Percentiles rank a stretch among this genome's conserved stretches.
phyloP scores from a whole-genome alignment of 139 green algal genomes.

The Bryopsis sp. region DNA sequence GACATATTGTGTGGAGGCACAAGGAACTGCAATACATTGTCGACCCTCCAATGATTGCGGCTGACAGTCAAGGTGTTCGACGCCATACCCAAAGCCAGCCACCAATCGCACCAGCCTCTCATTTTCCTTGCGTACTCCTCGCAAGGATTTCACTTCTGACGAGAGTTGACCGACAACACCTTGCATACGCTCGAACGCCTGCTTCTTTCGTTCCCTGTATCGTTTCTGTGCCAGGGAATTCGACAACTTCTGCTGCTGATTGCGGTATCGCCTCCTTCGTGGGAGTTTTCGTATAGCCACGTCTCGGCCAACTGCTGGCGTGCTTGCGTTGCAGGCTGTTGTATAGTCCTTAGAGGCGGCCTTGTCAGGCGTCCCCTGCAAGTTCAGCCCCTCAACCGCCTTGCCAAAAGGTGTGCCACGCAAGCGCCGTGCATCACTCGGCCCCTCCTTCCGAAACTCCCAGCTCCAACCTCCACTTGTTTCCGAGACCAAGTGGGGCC shows the following conservation, averaged over 20 bases:
- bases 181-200: constrained; percentile 7
- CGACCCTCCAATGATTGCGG: background rate
- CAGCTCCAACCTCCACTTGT: no score
- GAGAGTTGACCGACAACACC: constrained; percentile 1
- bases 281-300: no score
- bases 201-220: constrained; percentile 19
- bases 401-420: no score
- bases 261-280: background rate
- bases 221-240: constrained; percentile 20
- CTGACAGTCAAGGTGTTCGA: background rate
- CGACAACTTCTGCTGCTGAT: constrained; percentile 14
- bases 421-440: no score
- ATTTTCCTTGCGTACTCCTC: constrained; percentile 1
- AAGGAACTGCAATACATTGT: background rate
- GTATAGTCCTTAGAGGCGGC: no score
- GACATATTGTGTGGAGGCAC: background rate
- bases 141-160: constrained; percentile 1
- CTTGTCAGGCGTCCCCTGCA: no score
- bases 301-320: no score
- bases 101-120: background rate
- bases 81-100: background rate
- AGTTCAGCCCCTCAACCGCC: no score
- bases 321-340: no score
- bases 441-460: no score
- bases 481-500: no score